Conservation (phyloP, 805 yeast genomes). For the Starmerella tilneyi region DNA sequence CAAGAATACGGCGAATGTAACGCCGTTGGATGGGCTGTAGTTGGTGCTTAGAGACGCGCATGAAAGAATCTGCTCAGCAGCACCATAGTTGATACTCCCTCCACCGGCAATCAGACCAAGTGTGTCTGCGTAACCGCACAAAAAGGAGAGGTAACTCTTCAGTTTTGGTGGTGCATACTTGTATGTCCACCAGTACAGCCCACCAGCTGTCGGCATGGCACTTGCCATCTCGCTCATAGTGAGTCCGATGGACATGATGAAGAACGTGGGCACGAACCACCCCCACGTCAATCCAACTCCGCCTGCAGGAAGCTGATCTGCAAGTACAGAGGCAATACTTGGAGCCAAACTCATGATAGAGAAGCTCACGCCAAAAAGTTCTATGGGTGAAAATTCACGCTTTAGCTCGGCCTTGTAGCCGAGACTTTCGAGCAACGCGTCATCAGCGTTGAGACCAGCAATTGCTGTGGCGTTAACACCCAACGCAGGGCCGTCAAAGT, state of each 20-base stretch:
- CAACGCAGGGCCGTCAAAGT: conserved; percentile 1
- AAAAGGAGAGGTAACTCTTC: conserved; percentile 43
- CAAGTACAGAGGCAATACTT: conserved; percentile 47
- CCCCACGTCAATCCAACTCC: conserved; percentile 64
- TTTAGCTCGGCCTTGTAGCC: conserved; percentile 63
- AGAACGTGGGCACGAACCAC: conserved; percentile 51
- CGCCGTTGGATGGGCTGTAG: conserved; percentile 45
- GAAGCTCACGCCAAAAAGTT: conserved; percentile 62
- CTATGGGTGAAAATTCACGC: conserved; percentile 50
- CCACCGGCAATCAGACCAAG: conserved; percentile 57
- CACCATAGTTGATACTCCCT: conserved; percentile 61
- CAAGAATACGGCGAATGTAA: conserved; percentile 54
- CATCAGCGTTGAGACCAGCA: conserved; percentile 24
- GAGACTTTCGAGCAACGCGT: conserved; percentile 36
- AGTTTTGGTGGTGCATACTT: conserved; percentile 45
- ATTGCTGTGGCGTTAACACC: neutral
- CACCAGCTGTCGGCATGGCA: conserved; percentile 68
- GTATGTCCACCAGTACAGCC: conserved; percentile 59
- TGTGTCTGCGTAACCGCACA: conserved; percentile 59
- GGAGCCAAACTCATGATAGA: conserved; percentile 59
- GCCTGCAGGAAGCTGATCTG: conserved; percentile 49
- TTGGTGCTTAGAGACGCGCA: conserved; percentile 34
- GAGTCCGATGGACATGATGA: conserved; percentile 47
- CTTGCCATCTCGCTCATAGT: conserved; percentile 59
- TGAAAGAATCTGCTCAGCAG: conserved; percentile 46